phyloP scores from a whole-genome alignment of 768 basidiomycete genomes.

The Gloeophyllum trabeum region DNA sequence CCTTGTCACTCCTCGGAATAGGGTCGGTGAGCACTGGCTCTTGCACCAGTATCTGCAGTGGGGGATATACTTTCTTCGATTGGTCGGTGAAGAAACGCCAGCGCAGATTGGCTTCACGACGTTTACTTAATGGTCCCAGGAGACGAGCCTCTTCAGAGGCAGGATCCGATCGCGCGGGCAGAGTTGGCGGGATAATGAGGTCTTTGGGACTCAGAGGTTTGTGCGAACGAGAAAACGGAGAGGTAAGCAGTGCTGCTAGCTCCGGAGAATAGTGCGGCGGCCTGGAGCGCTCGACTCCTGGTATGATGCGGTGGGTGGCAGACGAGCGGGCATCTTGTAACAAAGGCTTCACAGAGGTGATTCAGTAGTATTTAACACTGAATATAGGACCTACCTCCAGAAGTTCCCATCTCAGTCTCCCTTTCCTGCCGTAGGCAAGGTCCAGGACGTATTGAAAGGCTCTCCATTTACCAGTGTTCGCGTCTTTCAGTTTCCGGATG shows the following conservation, averaged over 20 bases:
- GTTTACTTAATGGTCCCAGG: constrained; percentile 59
- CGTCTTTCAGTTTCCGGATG: constrained; percentile 36
- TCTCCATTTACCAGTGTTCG: constrained; percentile 35
- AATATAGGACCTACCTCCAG: constrained; percentile 36
- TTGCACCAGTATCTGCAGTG: constrained; percentile 37
- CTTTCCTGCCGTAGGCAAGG: constrained; percentile 67
- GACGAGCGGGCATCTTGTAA: constrained; percentile 32
- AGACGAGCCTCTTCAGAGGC: constrained; percentile 44
- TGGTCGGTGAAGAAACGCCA: constrained; percentile 53
- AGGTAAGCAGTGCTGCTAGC: constrained; percentile 51
- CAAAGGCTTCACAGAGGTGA: constrained; percentile 33
- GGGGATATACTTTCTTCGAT: constrained; percentile 44
- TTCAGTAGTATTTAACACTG: background rate
- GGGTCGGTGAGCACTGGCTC: constrained; percentile 5
- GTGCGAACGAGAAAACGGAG: constrained; percentile 29
- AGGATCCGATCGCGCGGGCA: constrained; percentile 48
- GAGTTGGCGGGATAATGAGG: constrained; percentile 36
- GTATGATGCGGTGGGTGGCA: constrained; percentile 37
- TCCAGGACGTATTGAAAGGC: constrained; percentile 52
- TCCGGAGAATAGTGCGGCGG: constrained; percentile 58
- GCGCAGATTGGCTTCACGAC: constrained; percentile 63
- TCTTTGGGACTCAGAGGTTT: constrained; percentile 30
- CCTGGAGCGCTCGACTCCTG: constrained; percentile 37
- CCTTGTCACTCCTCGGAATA: constrained; percentile 3
- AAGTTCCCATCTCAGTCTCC: constrained; percentile 58